These are phyloP conservation scores for Venturia effusa DNA, from an alignment of 2,329 filamentous ascomycete species.

Conservation along the genomic window DNA sequence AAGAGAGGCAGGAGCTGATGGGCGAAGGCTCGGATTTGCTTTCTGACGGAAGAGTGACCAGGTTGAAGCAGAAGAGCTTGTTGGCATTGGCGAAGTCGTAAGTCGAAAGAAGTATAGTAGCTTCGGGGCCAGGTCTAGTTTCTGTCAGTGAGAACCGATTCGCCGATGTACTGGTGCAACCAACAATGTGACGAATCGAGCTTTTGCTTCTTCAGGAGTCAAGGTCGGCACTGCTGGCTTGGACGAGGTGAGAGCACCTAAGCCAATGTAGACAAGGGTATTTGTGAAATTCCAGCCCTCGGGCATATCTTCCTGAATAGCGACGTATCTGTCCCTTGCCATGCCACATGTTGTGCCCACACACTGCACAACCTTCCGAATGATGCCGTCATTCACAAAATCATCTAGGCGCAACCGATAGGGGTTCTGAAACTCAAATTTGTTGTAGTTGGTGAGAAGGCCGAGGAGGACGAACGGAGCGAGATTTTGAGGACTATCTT, in stretches of 20 bases:
- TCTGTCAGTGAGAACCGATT: conserved; percentile 14
- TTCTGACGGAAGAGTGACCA: conserved; percentile 55
- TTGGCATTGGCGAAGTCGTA: conserved; percentile 94
- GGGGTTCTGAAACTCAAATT: conserved; percentile 96
- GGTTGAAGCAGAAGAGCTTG: conserved; percentile 82
- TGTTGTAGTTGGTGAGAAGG: conserved; percentile 93
- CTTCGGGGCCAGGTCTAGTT: conserved; percentile 63
- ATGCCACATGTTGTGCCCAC: conserved; percentile 61
- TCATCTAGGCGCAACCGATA: conserved; percentile 87
- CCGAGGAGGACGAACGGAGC: conserved; percentile 76
- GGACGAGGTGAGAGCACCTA: conserved; percentile 58
- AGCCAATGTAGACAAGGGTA: conserved; percentile 73
- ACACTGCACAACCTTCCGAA: conserved; percentile 68
- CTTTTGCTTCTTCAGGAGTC: conserved; percentile 70
- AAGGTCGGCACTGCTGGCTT: conserved; percentile 50
- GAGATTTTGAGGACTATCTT: conserved; percentile 48
- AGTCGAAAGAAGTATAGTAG: conserved; percentile 68
- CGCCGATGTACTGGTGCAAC: conserved; percentile 23
- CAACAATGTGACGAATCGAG: conserved; percentile 69
- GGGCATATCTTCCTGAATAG: conserved; percentile 79
- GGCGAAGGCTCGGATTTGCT: conserved; percentile 58
- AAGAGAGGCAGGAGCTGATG: conserved; percentile 71
- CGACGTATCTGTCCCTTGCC: conserved; percentile 66
- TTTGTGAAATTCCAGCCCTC: conserved; percentile 78
- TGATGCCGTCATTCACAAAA: conserved; percentile 85